Percentiles rank a stretch among this genome's conserved stretches.
Conservation (phyloP, 2,329 filamentous ascomycete genomes). For the Penicillium thymicola region DNA sequence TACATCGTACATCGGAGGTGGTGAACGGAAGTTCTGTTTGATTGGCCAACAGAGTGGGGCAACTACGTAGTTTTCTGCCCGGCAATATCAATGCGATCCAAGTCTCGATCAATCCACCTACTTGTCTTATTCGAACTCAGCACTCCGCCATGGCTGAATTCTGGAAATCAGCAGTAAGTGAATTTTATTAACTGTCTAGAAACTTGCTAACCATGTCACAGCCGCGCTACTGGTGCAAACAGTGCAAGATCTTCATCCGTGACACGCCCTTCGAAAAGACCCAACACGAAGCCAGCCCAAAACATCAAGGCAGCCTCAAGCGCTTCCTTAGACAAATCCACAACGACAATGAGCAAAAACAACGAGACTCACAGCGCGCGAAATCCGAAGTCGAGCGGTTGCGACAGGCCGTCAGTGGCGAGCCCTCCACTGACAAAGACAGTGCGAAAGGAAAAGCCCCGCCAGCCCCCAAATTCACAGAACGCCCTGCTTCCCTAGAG, state of each 20-base stretch:
- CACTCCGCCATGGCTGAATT: constrained; percentile 76
- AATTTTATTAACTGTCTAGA: not conserved
- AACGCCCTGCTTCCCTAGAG: constrained; percentile 51
- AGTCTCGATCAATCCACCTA: not conserved
- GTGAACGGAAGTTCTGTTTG: not conserved
- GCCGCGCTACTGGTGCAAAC: constrained; percentile 97
- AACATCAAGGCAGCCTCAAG: constrained; percentile 82
- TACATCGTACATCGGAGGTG: not conserved
- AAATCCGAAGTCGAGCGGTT: constrained; percentile 81
- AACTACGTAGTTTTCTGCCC: not conserved
- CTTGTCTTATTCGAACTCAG: not conserved
- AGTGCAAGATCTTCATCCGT: constrained; percentile 84
- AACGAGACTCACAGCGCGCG: constrained; percentile 76
- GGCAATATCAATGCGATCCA: not conserved
- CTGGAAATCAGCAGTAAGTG: constrained; percentile 84
- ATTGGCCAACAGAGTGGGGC: not conserved
- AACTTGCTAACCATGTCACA: constrained; percentile 33
- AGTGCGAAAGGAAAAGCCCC: constrained; percentile 30
- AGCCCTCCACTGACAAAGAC: constrained; percentile 28
- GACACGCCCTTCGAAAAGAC: constrained; percentile 86
- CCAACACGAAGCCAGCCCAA: constrained; percentile 83
- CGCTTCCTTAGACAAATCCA: constrained; percentile 87
- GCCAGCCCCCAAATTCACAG: constrained; percentile 33
- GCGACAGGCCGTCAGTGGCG: constrained; percentile 67
- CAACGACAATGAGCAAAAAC: constrained; percentile 74